Conservation (phyloP, 768 basidiomycete species). For the Russula abietina region DNA sequence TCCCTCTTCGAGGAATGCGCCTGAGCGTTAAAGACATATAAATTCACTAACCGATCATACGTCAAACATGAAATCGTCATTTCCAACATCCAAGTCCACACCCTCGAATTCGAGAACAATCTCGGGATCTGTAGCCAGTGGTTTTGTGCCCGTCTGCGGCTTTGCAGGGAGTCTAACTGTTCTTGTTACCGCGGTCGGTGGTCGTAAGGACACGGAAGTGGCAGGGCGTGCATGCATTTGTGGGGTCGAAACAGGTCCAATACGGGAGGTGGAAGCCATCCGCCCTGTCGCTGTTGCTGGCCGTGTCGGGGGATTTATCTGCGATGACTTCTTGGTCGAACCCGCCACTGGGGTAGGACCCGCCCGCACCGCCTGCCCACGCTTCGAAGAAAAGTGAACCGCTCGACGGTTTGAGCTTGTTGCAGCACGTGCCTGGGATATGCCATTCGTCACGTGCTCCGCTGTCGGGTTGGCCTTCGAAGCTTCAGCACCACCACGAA, state of each 20-base stretch:
- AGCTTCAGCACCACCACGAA: too few relatives aligned
- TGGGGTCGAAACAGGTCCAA: neutral
- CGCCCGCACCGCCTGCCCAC: neutral
- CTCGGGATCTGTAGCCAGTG: neutral
- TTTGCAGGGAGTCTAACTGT: neutral
- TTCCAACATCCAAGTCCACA: neutral
- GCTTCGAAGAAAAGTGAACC: neutral
- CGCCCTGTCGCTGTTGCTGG: neutral
- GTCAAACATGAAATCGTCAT: conserved; percentile 16
- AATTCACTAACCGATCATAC: conserved; percentile 7
- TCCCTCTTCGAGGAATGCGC: neutral
- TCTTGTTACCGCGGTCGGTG: neutral
- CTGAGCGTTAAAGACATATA: neutral
- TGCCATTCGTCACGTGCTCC: neutral
- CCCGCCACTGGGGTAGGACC: neutral
- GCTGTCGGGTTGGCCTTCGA: neutral
- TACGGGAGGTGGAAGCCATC: neutral
- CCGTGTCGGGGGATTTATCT: neutral
- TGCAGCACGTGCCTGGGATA: neutral
- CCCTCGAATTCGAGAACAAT: conserved; percentile 1
- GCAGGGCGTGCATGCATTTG: conserved; percentile 7
- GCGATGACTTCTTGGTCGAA: neutral
- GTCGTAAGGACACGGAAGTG: conserved; percentile 12
- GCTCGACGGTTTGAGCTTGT: neutral
- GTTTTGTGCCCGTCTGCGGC: neutral